These are phyloP conservation scores for Arachnopeziza araneosa DNA, from an alignment of 2,329 filamentous ascomycete genomes.

Conservation along the genomic window DNA sequence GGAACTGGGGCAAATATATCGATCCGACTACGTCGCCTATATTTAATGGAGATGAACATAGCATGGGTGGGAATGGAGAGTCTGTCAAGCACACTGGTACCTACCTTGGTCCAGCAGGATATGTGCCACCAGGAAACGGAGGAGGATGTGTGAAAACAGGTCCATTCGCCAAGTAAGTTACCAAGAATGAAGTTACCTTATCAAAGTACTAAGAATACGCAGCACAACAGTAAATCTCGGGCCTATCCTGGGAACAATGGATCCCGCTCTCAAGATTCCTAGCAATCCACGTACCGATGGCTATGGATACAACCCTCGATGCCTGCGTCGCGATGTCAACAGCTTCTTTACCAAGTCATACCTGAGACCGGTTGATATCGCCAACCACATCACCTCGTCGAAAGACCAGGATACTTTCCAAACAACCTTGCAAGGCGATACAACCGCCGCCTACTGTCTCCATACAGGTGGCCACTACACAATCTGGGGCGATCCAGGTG, in stretches of 20 bases:
- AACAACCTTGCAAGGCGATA: conserved; percentile 39
- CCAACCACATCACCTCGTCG: conserved; percentile 35
- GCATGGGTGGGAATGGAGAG: conserved; percentile 44
- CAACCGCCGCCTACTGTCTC: conserved; percentile 32
- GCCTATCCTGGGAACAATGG: conserved; percentile 37
- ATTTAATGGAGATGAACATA: conserved; percentile 49
- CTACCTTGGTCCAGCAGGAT: conserved; percentile 16
- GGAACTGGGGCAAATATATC: conserved; percentile 42
- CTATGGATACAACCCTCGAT: conserved; percentile 37
- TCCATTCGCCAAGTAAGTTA: conserved; percentile 35
- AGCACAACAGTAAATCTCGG: conserved; percentile 38
- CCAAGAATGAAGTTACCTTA: not conserved
- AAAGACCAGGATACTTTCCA: conserved; percentile 39
- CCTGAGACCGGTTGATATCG: conserved; percentile 33
- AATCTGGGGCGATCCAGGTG: conserved; percentile 43
- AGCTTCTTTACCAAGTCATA: conserved; percentile 33
- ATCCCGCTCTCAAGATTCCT: not conserved
- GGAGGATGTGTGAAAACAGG: conserved; percentile 48
- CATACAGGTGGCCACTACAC: conserved; percentile 39
- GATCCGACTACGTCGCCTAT: conserved; percentile 44
- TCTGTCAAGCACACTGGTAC: conserved; percentile 28
- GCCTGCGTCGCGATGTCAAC: conserved; percentile 39
- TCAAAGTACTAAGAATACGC: not conserved
- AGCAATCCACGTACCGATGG: conserved; percentile 19
- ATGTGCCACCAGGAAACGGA: conserved; percentile 42